These are phyloP conservation scores for Penstemon barbatus DNA, from an alignment of 257 asterid genomes.

Conservation along the genomic window DNA sequence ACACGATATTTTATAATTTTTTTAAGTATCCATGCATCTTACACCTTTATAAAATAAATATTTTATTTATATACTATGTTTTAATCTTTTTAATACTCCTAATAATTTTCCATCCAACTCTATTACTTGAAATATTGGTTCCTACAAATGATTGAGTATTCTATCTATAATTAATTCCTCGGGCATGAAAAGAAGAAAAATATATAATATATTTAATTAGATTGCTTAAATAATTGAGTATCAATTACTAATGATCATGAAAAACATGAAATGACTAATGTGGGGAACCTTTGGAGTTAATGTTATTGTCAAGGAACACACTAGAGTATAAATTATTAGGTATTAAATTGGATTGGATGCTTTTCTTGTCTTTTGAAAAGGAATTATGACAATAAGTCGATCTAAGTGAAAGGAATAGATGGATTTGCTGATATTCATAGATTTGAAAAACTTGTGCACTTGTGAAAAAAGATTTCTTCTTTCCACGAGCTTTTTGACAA, in stretches of 20 bases:
- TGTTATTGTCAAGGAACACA: constrained; percentile 26
- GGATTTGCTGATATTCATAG: constrained; percentile 31
- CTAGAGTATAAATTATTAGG: constrained; percentile 15
- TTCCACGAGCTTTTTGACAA: constrained; percentile 32
- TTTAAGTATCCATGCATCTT: too few relatives aligned
- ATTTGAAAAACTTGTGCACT: constrained; percentile 37
- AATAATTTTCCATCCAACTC: too few relatives aligned
- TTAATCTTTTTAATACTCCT: too few relatives aligned
- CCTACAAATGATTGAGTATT: too few relatives aligned
- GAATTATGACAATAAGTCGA: constrained; percentile 26
- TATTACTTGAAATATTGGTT: too few relatives aligned
- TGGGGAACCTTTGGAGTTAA: constrained; percentile 37
- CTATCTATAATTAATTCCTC: neutral
- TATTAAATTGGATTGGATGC: constrained; percentile 51
- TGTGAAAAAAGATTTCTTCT: constrained; percentile 21
- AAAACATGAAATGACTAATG: constrained; percentile 20
- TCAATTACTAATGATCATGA: constrained; percentile 16
- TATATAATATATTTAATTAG: neutral
- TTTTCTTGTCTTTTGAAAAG: constrained; percentile 41
- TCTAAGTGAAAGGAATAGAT: constrained; percentile 30
- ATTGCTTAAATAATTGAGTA: neutral
- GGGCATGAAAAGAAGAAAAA: neutral
- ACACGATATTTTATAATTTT: too few relatives aligned
- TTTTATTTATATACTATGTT: too few relatives aligned
- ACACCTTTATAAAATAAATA: too few relatives aligned